Evolutionary conservation across 345 rosid species (phyloP), one percentile per base, ranked within the genome.

Genomic region (Noccaea caerulescens): DNA sequence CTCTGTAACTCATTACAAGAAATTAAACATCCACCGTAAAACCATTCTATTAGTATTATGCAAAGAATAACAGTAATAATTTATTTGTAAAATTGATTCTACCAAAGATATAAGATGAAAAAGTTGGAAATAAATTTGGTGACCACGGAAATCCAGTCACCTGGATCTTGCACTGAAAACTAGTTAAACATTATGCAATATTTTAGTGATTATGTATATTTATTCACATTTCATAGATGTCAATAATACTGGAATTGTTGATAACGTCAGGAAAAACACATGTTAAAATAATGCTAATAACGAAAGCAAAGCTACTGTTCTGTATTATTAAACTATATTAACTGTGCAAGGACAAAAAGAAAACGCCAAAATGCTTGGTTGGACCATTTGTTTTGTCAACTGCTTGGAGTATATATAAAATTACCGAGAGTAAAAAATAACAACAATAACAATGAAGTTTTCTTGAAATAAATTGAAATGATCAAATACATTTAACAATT

Each of bases 311-410:
- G 39, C 10, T 61, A 45, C n/a, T 51, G 73, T 14, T 64, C 20
- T 68, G 42, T 60, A 27, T 4, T 27, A 43, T 52, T 38, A 61
- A 58, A 66, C 58, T 51, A 51, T 51, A 51, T 25, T 41, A 49
- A 76, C 39, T 69, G 37, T 33, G 33, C 42, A 56, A 63, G 8
- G 57, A 76, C 79, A 69, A 76, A 63, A 58, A 56, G 67, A 69
- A 69, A 76, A 76, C 54, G 79, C 75, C 79, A 76, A 76, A 69
- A 10, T 49, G 76, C 66, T 76, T 65, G 20, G 75, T 63, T 63
- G 79, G 54, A 63, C 55, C 61, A 61, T 39, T 62, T 25, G 51
- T 62, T 54, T 62, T 64, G 79, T 76, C 79, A 76, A 76, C 71
- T 63, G 66, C 66, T n/a, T n/a, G n/a, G n/a, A n/a, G n/a, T n/a